Conservation (phyloP, 306 rosid species). For the Mimosa pudica region DNA sequence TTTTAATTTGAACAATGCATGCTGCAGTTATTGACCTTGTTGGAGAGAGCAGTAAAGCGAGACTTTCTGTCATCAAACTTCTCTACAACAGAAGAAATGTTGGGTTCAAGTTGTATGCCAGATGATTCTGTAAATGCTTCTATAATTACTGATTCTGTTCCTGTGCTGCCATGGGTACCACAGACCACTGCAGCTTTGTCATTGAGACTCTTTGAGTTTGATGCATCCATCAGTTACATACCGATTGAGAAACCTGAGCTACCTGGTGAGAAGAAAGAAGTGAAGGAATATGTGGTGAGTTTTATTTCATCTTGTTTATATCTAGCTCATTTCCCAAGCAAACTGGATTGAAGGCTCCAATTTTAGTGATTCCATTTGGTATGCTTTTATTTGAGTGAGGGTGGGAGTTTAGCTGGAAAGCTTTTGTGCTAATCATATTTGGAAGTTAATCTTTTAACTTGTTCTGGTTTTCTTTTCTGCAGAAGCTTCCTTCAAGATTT, state of each 20-base stretch:
- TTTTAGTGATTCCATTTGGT: slow-evolving; percentile 12
- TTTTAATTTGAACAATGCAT: slow-evolving; percentile 33
- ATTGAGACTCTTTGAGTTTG: slow-evolving; percentile 80
- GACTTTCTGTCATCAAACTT: slow-evolving; percentile 76
- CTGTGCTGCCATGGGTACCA: slow-evolving; percentile 92
- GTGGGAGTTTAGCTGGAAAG: slow-evolving; percentile 2
- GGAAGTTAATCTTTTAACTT: slow-evolving; percentile 18
- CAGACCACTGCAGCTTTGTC: slow-evolving; percentile 85
- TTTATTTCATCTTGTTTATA: slow-evolving; percentile 4
- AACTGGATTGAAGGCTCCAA: slow-evolving; percentile 19
- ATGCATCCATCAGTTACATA: slow-evolving; percentile 64
- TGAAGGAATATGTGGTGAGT: slow-evolving; percentile 58
- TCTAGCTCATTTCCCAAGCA: slow-evolving; percentile 3
- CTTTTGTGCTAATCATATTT: slow-evolving; percentile 16
- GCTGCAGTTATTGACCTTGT: slow-evolving; percentile 68
- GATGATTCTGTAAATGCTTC: slow-evolving; percentile 43
- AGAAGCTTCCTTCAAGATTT: slow-evolving; percentile 72
- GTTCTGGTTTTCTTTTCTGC: slow-evolving; percentile 35
- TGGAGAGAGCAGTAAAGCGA: slow-evolving; percentile 68
- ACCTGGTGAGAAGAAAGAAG: slow-evolving; percentile 51
- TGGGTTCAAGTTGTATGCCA: slow-evolving; percentile 54
- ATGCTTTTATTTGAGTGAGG: neutral
- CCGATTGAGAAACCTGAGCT: slow-evolving; percentile 59
- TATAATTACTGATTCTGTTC: slow-evolving; percentile 52
- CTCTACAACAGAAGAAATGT: slow-evolving; percentile 66